Base-by-base conservation (phyloP, 345 rosid genomes). In the Turritis glabra region DNA sequence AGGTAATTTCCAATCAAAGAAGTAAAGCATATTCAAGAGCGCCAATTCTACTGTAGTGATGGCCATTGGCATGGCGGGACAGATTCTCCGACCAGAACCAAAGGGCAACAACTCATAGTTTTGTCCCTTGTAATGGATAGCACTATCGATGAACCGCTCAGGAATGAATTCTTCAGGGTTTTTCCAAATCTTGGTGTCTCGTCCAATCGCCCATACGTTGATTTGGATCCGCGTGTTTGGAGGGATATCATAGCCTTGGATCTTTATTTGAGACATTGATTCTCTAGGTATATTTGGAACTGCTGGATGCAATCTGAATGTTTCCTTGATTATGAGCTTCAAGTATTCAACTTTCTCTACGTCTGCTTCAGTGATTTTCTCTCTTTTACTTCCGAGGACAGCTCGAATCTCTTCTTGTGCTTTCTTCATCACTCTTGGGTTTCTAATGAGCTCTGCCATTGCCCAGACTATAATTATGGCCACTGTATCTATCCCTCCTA, bases 261-360 rank as follows among this genome's bases (percentile, higher is more conserved):
- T 65, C 15, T 47, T 77, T 54, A 87, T 76, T 25, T 81, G 67
- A 55, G 82, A 69, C 10, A 81, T 71, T 27, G 92, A 77, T 22
- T 83, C 70, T 62, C 87, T 83, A 15, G 51, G 46, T 0, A 84
- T 43, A 17, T 82, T 33, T 2, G 90, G 86, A 10, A 81, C 83
- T 3, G 87, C 72, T 2, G 92, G 96, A 53, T 90, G 97, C 29
- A 92, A 86, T 71, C 93, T 85, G 21, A 88, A 74, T 52, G 79
- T 75, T 74, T 92, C 92, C 35, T 82, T 88, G 14, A 88, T 78
- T 7, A 88, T 21, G 1, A 84, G 88, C 50, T 83, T 86, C 29
- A 89, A 69, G 70, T 81, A 88, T 5, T 91, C 87, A 46, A 88
- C 96, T 46, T 82, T 84, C 1, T 44, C 65, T n/a, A 92, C 22